phyloP scores from a whole-genome alignment of 768 basidiomycete species.

The Suillus sp. region DNA sequence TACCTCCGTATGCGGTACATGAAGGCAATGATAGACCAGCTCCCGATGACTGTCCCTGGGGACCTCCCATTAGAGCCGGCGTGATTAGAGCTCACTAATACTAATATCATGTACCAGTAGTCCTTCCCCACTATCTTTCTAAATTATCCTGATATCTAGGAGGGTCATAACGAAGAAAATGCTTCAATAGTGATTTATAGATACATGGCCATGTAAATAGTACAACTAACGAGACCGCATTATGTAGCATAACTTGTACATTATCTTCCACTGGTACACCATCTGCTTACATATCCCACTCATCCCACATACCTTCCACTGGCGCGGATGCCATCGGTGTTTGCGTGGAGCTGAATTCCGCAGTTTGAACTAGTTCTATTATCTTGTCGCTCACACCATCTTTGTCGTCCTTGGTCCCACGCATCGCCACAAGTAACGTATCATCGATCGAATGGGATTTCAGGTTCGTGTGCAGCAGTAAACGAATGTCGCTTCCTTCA shows the following conservation, averaged over 20 bases:
- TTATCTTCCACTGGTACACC: conserved; percentile 5
- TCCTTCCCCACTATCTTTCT: not conserved
- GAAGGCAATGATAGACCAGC: not conserved
- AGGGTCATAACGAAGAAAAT: not conserved
- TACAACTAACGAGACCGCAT: conserved; percentile 10
- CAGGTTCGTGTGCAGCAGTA: conserved; percentile 47
- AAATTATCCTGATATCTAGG: no score
- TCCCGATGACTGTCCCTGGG: not conserved
- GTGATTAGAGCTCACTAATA: not conserved
- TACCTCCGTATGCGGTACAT: not conserved
- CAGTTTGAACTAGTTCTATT: conserved; percentile 69
- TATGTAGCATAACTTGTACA: conserved; percentile 21
- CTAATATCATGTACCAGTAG: not conserved
- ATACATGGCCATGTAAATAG: conserved; percentile 12
- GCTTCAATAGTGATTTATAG: conserved; percentile 5
- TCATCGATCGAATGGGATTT: conserved; percentile 35
- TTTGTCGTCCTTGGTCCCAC: conserved; percentile 57
- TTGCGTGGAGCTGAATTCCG: conserved; percentile 45
- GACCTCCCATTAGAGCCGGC: not conserved
- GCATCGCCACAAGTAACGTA: conserved; percentile 64
- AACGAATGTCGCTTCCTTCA: conserved; percentile 68
- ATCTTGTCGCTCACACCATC: conserved; percentile 62
- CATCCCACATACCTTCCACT: conserved; percentile 55
- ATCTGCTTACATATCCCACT: conserved; percentile 64
- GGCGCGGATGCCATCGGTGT: conserved; percentile 35